These are phyloP conservation scores for Scheffersomyces insectosa DNA, from an alignment of 1,139 yeast species.

Conservation along the genomic window DNA sequence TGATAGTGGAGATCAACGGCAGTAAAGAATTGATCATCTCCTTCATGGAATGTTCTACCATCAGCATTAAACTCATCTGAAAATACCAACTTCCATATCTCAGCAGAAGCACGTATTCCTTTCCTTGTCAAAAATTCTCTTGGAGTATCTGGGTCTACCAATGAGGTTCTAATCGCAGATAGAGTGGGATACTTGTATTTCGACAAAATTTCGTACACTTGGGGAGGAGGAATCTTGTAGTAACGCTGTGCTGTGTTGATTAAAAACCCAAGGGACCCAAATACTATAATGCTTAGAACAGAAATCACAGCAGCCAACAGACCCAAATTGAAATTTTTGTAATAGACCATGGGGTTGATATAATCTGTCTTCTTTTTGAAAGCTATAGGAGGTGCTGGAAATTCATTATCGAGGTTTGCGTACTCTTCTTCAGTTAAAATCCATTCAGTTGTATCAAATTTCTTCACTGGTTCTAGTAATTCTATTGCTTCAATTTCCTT, in stretches of 20 bases:
- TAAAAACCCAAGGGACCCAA: conserved; percentile 17
- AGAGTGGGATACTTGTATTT: conserved; percentile 21
- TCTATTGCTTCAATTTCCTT: not conserved
- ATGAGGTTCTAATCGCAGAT: conserved; percentile 22
- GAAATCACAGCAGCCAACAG: conserved; percentile 11
- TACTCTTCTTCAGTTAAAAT: conserved; percentile 12
- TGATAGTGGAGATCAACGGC: conserved; percentile 31
- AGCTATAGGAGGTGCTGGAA: conserved; percentile 8
- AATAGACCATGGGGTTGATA: conserved; percentile 13
- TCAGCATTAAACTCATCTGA: conserved; percentile 34
- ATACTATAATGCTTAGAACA: conserved; percentile 12
- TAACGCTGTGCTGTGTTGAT: conserved; percentile 8
- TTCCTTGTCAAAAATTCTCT: conserved; percentile 10
- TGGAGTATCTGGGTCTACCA: conserved; percentile 33
- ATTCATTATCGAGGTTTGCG: conserved; percentile 9
- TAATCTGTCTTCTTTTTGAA: conserved; percentile 12
- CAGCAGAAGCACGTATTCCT: conserved; percentile 10
- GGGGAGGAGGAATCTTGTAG: conserved; percentile 8
- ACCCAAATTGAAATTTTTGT: conserved; percentile 9
- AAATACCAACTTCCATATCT: conserved; percentile 27
- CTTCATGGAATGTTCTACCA: conserved; percentile 31
- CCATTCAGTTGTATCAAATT: conserved; percentile 6
- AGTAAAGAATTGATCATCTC: conserved; percentile 33
- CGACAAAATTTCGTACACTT: conserved; percentile 17
- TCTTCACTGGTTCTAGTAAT: not conserved